Conservation (phyloP, 2,329 filamentous ascomycete genomes). For the Penicillium polonicum region DNA sequence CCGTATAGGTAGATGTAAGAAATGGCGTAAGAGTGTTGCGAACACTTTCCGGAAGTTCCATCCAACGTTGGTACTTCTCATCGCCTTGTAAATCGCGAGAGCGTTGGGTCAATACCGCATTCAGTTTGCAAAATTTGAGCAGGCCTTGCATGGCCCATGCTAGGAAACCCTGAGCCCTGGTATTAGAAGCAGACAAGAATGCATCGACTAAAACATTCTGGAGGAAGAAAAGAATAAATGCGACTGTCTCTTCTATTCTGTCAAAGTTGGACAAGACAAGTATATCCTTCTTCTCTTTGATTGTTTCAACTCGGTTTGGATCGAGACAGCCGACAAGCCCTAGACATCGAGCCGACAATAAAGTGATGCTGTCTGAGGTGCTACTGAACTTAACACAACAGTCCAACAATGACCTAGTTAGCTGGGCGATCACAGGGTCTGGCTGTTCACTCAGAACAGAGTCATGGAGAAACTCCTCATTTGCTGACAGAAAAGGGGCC, state of each 20-base stretch:
- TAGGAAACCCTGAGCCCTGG: conserved; percentile 82
- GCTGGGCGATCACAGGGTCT: conserved; percentile 66
- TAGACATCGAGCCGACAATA: conserved; percentile 75
- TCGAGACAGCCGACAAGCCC: conserved; percentile 90
- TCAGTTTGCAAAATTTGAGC: conserved; percentile 73
- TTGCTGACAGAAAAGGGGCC: conserved; percentile 65
- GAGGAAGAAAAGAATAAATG: conserved; percentile 82
- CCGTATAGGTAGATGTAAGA: conserved; percentile 75
- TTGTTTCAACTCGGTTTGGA: conserved; percentile 79
- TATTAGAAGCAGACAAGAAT: conserved; percentile 87
- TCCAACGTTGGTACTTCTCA: conserved; percentile 71
- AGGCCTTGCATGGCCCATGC: conserved; percentile 95
- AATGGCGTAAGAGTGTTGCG: conserved; percentile 86
- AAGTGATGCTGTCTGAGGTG: conserved; percentile 64
- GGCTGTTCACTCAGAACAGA: conserved; percentile 81
- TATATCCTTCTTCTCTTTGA: conserved; percentile 76
- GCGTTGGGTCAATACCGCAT: conserved; percentile 53
- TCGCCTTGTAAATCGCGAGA: conserved; percentile 57
- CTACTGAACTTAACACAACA: conserved; percentile 78
- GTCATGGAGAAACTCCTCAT: conserved; percentile 77
- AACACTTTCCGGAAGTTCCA: conserved; percentile 70
- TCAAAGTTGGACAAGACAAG: conserved; percentile 86
- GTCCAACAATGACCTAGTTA: conserved; percentile 79
- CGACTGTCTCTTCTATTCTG: conserved; percentile 70
- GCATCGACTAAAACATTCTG: conserved; percentile 86